Base-by-base conservation (phyloP, 169 alveolate genomes). In the Plasmodium fragile region DNA sequence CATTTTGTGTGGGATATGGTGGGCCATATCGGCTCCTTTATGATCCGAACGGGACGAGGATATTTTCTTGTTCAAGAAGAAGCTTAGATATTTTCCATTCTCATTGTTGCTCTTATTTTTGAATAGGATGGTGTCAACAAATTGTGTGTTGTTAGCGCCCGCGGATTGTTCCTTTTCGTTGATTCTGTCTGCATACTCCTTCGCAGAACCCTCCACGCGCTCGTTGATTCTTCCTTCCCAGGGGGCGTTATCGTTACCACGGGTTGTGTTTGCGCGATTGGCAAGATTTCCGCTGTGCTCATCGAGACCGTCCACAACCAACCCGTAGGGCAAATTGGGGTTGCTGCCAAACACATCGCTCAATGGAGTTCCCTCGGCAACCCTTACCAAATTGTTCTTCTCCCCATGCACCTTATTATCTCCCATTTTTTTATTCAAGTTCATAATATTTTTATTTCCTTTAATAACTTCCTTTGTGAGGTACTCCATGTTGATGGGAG, bases 61-160 rank as follows among this genome's bases (percentile, higher is more conserved):
- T 2, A 43, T 52, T 30, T 85, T 75, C 69, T 49, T 85, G 1
- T 85, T 85, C 69, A 85, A 3, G 80, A 43, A 73, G 3, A 85
- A 18, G 30, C 30, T 85, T 53, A 77, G 34, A 10, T 73, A 69
- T 34, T 72, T 85, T 8, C 69, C 85, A 52, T 85, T 85, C 13
- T 85, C 93, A 53, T 72, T 85, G 43, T 85, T 45, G 32, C 84
- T 85, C 69, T 85, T 85, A n/a, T 75, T 84, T 84, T 84, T 84
- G 28, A 39, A 70, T 69, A 69, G 36, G 43, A 69, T 43, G 11
- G 25, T 69, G 25, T 69, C 49, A 25, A 41, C 52, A 49, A 65
- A 80, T 53, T 49, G 89, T 5, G 52, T 0, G 39, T 28, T 28
- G 7, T 70, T 30, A 25, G 11, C 5, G 7, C 2, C 18, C 4